Percentiles rank a stretch among this genome's conserved stretches.
Conservation (phyloP, 2,329 filamentous ascomycete species). For the Aspergillaceae sp. region DNA sequence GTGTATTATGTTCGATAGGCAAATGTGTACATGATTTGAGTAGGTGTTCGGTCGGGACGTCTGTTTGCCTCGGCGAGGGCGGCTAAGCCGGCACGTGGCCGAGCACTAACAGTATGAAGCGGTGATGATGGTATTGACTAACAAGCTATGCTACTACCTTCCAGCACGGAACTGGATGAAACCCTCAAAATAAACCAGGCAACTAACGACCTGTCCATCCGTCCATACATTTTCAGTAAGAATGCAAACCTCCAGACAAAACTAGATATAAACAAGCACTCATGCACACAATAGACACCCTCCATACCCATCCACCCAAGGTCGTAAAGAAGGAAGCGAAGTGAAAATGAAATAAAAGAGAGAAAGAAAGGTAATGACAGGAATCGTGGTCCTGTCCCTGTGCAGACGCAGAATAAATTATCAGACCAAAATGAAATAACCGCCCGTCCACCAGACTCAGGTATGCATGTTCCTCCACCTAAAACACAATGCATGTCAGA, state of each 20-base stretch:
- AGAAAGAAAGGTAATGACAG: neutral
- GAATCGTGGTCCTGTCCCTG: neutral
- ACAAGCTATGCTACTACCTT: too few relatives aligned
- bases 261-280: too few relatives aligned
- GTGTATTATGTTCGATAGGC: too few relatives aligned
- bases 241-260: neutral
- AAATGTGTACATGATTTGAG: too few relatives aligned
- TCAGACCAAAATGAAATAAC: neutral
- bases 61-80: too few relatives aligned
- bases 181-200: neutral
- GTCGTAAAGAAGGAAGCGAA: neutral
- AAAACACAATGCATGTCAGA: neutral
- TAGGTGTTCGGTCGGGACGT: too few relatives aligned
- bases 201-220: neutral
- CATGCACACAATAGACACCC: too few relatives aligned
- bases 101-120: too few relatives aligned
- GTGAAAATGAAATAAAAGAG: neutral
- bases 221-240: too few relatives aligned
- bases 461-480: neutral
- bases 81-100: too few relatives aligned
- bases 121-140: too few relatives aligned
- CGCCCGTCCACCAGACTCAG: neutral
- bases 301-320: too few relatives aligned
- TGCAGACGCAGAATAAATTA: neutral
- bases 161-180: neutral